Evolutionary conservation across 805 yeast species (phyloP), one percentile per base, ranked within the genome.

Genomic region (Candida methanosorbosa): DNA sequence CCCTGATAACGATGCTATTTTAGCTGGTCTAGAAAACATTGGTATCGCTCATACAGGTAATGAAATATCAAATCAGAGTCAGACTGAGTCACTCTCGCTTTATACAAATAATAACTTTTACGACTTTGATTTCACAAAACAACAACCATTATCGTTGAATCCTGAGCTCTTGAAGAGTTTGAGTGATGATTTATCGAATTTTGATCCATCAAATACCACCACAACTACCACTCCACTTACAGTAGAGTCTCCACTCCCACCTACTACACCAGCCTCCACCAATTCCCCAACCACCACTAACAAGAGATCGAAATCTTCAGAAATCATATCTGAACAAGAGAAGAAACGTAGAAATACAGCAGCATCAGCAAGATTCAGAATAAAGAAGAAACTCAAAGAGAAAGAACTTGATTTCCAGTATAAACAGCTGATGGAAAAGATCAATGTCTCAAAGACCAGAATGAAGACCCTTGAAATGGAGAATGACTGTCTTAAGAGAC

Each of bases 311-410:
- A 11, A 11, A 21, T 21, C 11, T 11, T 21, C 23, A 21, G 23
- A 21, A 21, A 9, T 11, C 11, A 11, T 8, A 21, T 21, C 23
- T 21, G 11, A 21, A 21, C 11, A 21, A 9, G 79, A 74, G 40
- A 76, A 75, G 48, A 63, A 77, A 41, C 60, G 71, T 38, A 60
- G 81, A 41, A 76, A 75, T 49, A 74, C 83, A 2, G 75, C 76
- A 4, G 85, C 85, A 0, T 68, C 76, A 30, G 83, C 83, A 0
- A 56, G 81, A 34, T 78, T 78, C 54, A 56, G 84, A 43, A 61
- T 72, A 29, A 78, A 77, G 56, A 75, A 75, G 64, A 76, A 75
- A 50, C 47, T 68, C 41, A 73, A 64, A 49, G 81, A 75, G 44
- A 68, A 66, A 45, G 74, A 74, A 47, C 69, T 78, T 77, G 78